Evolutionary conservation across 352 stramenopile species (phyloP), one percentile per base, ranked within the genome.

Genomic region (Chrysophaeum taylorii): DNA sequence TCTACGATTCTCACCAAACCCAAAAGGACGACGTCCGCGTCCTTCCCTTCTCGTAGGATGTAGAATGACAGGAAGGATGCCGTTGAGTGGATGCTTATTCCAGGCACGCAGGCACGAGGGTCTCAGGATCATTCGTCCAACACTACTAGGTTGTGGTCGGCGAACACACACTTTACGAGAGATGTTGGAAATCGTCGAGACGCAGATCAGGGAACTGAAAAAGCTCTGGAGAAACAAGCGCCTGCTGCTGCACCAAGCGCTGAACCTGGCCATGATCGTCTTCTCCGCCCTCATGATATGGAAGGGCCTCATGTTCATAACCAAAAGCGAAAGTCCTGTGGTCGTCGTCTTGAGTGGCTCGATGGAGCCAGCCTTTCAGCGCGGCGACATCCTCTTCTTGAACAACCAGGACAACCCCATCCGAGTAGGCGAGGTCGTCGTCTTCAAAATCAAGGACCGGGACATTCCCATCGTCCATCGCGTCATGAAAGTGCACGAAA

Each of bases 391-490:
- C 79, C 82, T 99, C 41, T 98, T 98, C 75, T 84, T 99, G 16
- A 97, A 98, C 81, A 98, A 94, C 78, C 80, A 87, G 14, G 78
- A 89, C 0, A 74, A 90, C 61, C 77, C 87, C 57, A 87, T 95
- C 12, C 76, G 78, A 36, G 84, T 91, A 5, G 89, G 89, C 64
- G 89, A 96, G 73, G 93, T 96, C 41, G 87, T 96, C 61, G 91
- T 97, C 61, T 96, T 96, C 82, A 96, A 96, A 74, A 94, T 99
- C 77, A 96, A 96, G 71, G 94, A 96, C 73, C 89, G 93, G 66
- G 94, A 98, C 61, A 98, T 99, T 78, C 95, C 95, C 42, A 98
- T 99, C 77, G 95, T 99, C 21, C 95, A 99, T 82, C 87, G 95
- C 63, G 92, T 99, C 70, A 83, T 98, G 45, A 94, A 98, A 75